Conservation (phyloP, 228 moss, liverwort and hornwort genomes). For the Sphagnum fallax region DNA sequence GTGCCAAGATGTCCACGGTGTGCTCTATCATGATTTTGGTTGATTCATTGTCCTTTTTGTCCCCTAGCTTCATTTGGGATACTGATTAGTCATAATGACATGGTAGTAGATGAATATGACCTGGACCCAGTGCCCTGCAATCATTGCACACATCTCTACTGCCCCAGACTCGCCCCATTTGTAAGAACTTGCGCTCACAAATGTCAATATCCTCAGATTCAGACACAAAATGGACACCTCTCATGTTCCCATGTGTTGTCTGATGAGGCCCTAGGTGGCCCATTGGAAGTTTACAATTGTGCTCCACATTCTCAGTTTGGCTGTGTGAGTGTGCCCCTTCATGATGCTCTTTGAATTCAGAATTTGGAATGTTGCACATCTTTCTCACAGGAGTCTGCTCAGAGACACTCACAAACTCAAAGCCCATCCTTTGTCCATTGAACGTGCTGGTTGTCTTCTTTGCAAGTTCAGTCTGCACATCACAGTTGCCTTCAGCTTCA, state of each 20-base stretch:
- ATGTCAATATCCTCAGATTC: conserved; percentile 44
- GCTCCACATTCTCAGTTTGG: conserved; percentile 19
- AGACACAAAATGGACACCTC: conserved; percentile 25
- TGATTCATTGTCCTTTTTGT: too few relatives aligned
- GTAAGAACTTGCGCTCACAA: conserved; percentile 30
- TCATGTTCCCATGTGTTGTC: conserved; percentile 54
- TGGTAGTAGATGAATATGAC: conserved; percentile 31
- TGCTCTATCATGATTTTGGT: too few relatives aligned
- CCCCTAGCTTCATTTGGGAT: too few relatives aligned
- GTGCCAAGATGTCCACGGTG: conserved; percentile 12
- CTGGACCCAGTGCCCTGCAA: conserved; percentile 47
- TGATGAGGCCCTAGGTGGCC: conserved; percentile 22
- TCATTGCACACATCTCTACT: conserved; percentile 66
- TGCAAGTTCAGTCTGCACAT: conserved; percentile 17
- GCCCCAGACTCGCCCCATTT: conserved; percentile 55
- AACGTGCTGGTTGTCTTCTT: conserved; percentile 19
- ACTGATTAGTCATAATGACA: too few relatives aligned
- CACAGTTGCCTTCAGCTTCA: conserved; percentile 19
- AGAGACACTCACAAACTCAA: conserved; percentile 20
- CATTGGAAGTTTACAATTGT: conserved; percentile 42
- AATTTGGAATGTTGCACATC: conserved; percentile 39
- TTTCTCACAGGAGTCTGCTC: conserved; percentile 52
- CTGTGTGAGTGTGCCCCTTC: conserved; percentile 27
- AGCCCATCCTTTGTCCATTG: conserved; percentile 10
- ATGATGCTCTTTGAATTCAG: conserved; percentile 16